Evolutionary conservation across 345 rosid species (phyloP), one percentile per base, ranked within the genome.

Genomic region (Gossypium turneri): DNA sequence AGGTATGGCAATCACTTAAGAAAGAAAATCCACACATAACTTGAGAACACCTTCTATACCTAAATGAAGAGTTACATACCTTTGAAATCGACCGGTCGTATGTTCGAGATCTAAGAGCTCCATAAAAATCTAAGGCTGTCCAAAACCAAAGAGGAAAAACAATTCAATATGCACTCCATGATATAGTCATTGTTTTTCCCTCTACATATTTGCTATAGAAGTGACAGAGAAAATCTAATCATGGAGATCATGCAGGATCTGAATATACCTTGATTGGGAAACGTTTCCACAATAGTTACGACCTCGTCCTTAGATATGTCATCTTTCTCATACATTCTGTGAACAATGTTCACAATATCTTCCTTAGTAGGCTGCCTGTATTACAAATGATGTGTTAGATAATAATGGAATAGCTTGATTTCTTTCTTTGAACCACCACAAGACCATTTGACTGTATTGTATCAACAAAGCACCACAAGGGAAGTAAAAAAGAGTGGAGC

Each of bases 81-180:
- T 90, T 86, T 50, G 87, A 87, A 81, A 94, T 94, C 47, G 94
- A 86, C 72, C 82, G 85, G 84, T 94, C 98, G 77, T 90, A 94
- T 73, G 97, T 94, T 68, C 95, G 88, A 15, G 97, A 94, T 81
- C 98, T 88, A 44, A 92, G 84, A 76, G 97, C 97, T 81, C 98
- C 97, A 77, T 92, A 94, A 80, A 92, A 94, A 81, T 94, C 98
- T 83, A 94, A 86, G 70, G 97, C 98, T 94, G 87, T 68, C 56
- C 75, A 64, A 25, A 59, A 79, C 3, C 56, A 61, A 29, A 76
- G 63, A 50, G 60, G 71, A 55, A 59, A 20, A 58, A 24, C 16
- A 56, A 45, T 58, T 53, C 61, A 43, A 51, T 45, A 66, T 19
- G 22, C 45, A 62, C 25, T 45, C 29, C 4, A 27, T 17, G 4